Percentiles rank a stretch among this genome's conserved stretches.
Evolutionary conservation across 2,329 filamentous ascomycete species (phyloP).

Genomic region (Alternaria brassicae): DNA sequence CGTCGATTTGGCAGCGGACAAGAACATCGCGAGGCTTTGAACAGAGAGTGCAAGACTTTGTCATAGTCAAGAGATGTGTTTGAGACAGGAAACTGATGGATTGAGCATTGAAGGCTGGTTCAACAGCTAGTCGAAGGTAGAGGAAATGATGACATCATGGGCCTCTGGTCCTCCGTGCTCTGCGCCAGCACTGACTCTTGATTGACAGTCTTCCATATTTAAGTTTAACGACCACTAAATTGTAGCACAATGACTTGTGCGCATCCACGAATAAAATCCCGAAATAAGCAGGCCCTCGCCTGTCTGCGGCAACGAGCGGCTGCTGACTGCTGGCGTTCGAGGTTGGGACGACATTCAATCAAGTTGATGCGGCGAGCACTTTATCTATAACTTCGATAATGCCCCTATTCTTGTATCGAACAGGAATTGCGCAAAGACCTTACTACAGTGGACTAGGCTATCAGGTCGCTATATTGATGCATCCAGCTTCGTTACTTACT

Average conservation of each 20-base stretch:
- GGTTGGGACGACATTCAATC: neutral
- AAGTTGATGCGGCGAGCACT: neutral
- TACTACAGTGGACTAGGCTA: neutral
- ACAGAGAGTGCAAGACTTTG: constrained; percentile 54
- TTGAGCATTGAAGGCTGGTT: neutral
- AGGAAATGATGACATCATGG: constrained; percentile 21
- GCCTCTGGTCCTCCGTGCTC: neutral
- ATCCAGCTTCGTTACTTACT: neutral
- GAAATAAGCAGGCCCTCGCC: no score
- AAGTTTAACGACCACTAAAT: no score
- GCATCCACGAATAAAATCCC: no score
- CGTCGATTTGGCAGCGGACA: constrained; percentile 55
- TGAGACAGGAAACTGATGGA: neutral
- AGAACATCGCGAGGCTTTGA: constrained; percentile 48
- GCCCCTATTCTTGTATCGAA: neutral
- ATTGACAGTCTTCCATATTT: neutral
- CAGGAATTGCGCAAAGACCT: neutral
- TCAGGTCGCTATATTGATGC: neutral
- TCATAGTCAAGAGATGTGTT: constrained; percentile 11
- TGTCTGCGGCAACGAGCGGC: no score
- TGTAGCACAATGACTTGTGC: no score
- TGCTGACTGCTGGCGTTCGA: neutral
- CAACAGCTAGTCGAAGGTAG: neutral
- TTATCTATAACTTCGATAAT: neutral
- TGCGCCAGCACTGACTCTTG: neutral